Evolutionary conservation across 148 eudicot species (phyloP).

Genomic region (Suaeda aralocaspica): DNA sequence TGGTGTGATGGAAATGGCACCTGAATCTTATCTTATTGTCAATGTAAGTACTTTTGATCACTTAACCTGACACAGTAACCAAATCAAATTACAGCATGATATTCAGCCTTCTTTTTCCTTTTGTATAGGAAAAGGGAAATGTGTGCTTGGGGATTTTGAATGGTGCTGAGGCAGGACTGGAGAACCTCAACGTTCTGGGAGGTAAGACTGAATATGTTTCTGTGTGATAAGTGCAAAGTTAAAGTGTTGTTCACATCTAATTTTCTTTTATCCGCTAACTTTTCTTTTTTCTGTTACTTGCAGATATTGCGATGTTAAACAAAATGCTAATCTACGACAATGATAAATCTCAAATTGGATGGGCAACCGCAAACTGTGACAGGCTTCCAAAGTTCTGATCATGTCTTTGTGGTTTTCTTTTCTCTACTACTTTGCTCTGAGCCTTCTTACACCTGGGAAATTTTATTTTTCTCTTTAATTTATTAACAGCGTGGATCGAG

Average conservation of each 20-base stretch:
- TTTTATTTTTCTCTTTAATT: conserved; percentile 28
- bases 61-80: background rate
- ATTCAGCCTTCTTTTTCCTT: conserved; percentile 1
- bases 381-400: conserved; percentile 59
- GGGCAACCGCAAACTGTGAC: conserved; percentile 71
- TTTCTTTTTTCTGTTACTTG: conserved; percentile 12
- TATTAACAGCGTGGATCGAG: conserved; percentile 43
- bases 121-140: conserved; percentile 62
- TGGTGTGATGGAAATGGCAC: conserved; percentile 49
- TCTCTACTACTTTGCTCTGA: conserved; percentile 15
- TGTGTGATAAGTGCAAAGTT: background rate
- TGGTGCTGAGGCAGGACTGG: conserved; percentile 65
- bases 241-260: background rate
- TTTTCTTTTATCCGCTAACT: background rate
- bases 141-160: conserved; percentile 83
- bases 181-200: conserved; percentile 62
- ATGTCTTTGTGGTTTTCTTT: conserved; percentile 16
- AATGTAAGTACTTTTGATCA: conserved; percentile 46
- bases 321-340: conserved; percentile 76
- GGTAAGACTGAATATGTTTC: conserved; percentile 38
- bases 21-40: conserved; percentile 71
- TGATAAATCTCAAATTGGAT: conserved; percentile 67
- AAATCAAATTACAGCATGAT: background rate
- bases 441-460: conserved; percentile 27
- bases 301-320: conserved; percentile 75